phyloP scores from a whole-genome alignment of 345 rosid genomes.

The Heritiera littoralis region DNA sequence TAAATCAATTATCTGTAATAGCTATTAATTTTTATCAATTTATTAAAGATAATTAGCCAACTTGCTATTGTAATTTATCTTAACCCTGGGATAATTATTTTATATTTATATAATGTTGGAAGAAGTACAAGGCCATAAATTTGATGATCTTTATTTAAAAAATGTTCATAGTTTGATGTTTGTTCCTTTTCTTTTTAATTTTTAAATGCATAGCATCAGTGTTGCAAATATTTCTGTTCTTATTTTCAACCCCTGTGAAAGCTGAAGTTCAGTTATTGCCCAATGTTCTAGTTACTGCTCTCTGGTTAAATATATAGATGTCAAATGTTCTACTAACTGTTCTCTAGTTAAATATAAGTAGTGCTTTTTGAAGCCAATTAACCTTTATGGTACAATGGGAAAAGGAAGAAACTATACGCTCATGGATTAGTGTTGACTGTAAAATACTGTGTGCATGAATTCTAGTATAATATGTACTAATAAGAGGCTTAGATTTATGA shows the following conservation, averaged over 20 bases:
- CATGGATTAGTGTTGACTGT: neutral
- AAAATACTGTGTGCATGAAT: neutral
- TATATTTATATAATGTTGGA: neutral
- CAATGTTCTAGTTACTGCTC: neutral
- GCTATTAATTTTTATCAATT: neutral
- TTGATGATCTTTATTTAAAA: too few species aligned
- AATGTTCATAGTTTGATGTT: neutral
- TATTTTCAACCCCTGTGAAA: slow-evolving; percentile 1
- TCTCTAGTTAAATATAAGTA: neutral
- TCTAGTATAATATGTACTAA: neutral
- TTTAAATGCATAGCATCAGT: neutral
- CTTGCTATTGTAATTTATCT: neutral
- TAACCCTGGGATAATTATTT: neutral
- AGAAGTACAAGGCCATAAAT: neutral
- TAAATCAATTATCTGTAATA: neutral
- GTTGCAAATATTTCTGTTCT: neutral
- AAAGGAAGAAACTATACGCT: neutral
- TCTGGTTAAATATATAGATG: neutral
- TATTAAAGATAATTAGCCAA: neutral
- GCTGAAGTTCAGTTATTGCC: neutral
- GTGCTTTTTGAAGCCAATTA: neutral
- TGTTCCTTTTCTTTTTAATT: neutral
- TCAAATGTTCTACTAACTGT: neutral
- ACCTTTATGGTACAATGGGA: neutral
- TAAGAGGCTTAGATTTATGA: slow-evolving; percentile 10